Conservation (phyloP, 306 rosid genomes). For the Vigna nakashimae region DNA sequence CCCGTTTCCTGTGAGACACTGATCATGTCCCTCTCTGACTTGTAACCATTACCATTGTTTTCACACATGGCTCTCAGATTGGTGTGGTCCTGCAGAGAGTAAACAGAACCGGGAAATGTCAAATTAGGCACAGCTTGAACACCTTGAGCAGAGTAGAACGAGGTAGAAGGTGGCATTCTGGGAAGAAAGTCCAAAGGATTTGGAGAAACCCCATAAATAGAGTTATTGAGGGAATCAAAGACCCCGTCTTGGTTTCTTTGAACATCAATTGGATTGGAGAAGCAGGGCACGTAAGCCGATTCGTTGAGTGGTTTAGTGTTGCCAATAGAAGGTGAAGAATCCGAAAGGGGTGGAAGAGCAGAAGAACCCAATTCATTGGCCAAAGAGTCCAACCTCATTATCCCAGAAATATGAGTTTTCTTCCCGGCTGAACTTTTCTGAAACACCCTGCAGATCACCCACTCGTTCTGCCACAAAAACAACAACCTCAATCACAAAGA, state of each 20-base stretch:
- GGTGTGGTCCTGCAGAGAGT: constrained; percentile 52
- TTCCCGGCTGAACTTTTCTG: constrained; percentile 81
- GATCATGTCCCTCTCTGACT: constrained; percentile 64
- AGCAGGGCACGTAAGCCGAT: constrained; percentile 98
- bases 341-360: constrained; percentile 74
- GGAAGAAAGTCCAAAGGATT: constrained; percentile 48
- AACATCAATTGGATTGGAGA: constrained; percentile 82
- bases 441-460: constrained; percentile 95
- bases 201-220: constrained; percentile 51
- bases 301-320: constrained; percentile 53
- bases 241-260: constrained; percentile 62
- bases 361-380: constrained; percentile 58
- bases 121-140: constrained; percentile 42
- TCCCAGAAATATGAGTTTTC: constrained; percentile 71
- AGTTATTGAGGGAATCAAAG: constrained; percentile 56
- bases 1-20: constrained; percentile 70
- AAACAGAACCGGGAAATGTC: constrained; percentile 49
- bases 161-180: constrained; percentile 49
- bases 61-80: constrained; percentile 64
- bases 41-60: constrained; percentile 61
- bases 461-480: constrained; percentile 72
- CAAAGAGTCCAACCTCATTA: constrained; percentile 53
- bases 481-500: not conserved
- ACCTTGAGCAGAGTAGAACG: constrained; percentile 49
- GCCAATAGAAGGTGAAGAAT: constrained; percentile 57